These are phyloP conservation scores for Piper longum DNA, from an alignment of 164 flowering plant species.

Conservation along the genomic window DNA sequence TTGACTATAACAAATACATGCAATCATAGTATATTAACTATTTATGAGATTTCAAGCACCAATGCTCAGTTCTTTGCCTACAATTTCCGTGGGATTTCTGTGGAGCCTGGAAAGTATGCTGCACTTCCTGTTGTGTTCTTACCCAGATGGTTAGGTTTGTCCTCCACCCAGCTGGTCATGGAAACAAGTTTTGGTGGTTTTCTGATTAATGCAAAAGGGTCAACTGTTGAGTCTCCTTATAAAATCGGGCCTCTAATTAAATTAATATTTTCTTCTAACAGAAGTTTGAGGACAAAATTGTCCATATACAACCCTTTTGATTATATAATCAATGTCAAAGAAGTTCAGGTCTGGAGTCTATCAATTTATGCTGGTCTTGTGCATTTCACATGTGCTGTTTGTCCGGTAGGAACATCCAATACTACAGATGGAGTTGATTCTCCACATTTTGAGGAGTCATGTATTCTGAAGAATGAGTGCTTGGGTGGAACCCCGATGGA, in stretches of 20 bases:
- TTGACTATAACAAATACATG: constrained; percentile 46
- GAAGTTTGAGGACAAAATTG: constrained; percentile 36
- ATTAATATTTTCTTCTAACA: constrained; percentile 24
- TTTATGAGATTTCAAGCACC: constrained; percentile 59
- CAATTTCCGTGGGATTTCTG: constrained; percentile 33
- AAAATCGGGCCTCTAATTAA: constrained; percentile 28
- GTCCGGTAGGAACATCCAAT: constrained; percentile 18
- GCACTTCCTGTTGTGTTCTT: constrained; percentile 62
- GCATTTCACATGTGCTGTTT: constrained; percentile 30
- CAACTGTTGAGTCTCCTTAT: constrained; percentile 49
- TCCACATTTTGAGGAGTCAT: constrained; percentile 22
- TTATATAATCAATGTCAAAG: constrained; percentile 41
- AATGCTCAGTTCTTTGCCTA: constrained; percentile 65
- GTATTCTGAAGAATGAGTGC: constrained; percentile 21
- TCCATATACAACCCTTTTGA: constrained; percentile 57
- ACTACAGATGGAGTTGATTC: constrained; percentile 9
- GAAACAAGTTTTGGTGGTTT: constrained; percentile 80
- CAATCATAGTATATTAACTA: constrained; percentile 37
- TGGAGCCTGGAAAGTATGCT: constrained; percentile 62
- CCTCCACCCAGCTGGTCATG: constrained; percentile 51
- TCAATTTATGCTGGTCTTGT: constrained; percentile 31
- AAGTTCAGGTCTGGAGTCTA: constrained; percentile 44
- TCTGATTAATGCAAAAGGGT: constrained; percentile 54
- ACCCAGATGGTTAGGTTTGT: constrained; percentile 51
- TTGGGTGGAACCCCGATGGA: constrained; percentile 29